Percentiles rank a stretch among this genome's conserved stretches.
phyloP scores from a whole-genome alignment of 2,329 filamentous ascomycete genomes.

The Tolypocladium ophioglossoides region DNA sequence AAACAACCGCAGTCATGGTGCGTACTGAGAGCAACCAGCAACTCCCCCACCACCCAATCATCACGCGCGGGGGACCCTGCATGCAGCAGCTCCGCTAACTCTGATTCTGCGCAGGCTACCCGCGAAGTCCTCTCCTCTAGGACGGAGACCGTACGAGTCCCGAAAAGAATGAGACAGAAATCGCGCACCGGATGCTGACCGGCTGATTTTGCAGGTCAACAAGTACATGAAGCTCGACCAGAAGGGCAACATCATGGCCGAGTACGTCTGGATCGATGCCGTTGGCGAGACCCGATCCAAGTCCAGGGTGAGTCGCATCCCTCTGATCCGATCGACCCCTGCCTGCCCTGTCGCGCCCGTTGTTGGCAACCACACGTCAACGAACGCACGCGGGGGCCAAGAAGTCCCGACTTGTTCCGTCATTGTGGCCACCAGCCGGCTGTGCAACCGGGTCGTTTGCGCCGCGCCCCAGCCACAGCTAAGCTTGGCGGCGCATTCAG shows the following conservation, averaged over 20 bases:
- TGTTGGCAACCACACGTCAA: not conserved
- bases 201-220: constrained; percentile 52
- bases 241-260: constrained; percentile 79
- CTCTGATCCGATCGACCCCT: not conserved
- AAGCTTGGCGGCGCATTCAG: not conserved
- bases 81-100: constrained; percentile 6
- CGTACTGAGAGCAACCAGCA: not conserved
- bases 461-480: constrained; percentile 1
- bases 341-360: not conserved
- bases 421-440: no score
- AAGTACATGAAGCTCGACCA: constrained; percentile 91
- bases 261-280: constrained; percentile 95
- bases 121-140: constrained; percentile 16
- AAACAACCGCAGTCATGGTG: constrained; percentile 11
- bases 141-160: constrained; percentile 22
- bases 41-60: not conserved
- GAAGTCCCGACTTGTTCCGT: constrained; percentile 7
- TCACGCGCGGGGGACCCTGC: not conserved
- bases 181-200: constrained; percentile 1
- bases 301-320: constrained; percentile 66
- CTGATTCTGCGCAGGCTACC: constrained; percentile 11
- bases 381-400: not conserved
- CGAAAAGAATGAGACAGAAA: not conserved
- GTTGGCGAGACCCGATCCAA: constrained; percentile 81
- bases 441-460: no score